Evolutionary conservation across 345 rosid genomes (phyloP).

Genomic region (Moricandia moricandioides): DNA sequence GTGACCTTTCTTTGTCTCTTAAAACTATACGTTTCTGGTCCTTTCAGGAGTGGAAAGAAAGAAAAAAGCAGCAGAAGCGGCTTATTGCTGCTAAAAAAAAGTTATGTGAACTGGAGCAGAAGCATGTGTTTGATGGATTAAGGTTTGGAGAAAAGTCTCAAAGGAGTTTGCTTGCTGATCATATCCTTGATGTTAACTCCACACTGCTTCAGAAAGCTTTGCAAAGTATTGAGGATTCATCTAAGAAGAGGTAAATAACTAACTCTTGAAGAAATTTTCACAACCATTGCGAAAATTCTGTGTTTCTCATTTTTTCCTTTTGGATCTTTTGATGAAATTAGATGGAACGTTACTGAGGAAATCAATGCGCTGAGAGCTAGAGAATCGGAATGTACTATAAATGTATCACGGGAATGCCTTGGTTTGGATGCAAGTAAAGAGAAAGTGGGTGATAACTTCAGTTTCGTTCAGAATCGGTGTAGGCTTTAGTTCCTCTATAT

Average conservation of each 20-base stretch:
- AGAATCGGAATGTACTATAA: slow-evolving; percentile 42
- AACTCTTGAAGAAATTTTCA: background rate
- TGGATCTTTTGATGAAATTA: slow-evolving; percentile 35
- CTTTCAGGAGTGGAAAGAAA: slow-evolving; percentile 89
- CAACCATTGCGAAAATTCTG: slow-evolving; percentile 1
- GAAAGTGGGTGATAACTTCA: slow-evolving; percentile 37
- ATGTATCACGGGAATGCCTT: slow-evolving; percentile 44
- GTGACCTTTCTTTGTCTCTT: background rate
- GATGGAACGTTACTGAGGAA: slow-evolving; percentile 51
- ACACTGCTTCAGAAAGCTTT: slow-evolving; percentile 76
- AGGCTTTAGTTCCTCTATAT: too few relatives aligned
- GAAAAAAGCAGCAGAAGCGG: slow-evolving; percentile 66
- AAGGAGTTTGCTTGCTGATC: slow-evolving; percentile 59
- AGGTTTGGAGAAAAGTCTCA: slow-evolving; percentile 73
- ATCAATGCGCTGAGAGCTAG: slow-evolving; percentile 39
- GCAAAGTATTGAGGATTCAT: slow-evolving; percentile 48
- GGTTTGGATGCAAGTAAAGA: slow-evolving; percentile 39
- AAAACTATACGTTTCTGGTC: background rate
- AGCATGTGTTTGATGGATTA: slow-evolving; percentile 83
- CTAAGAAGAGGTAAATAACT: slow-evolving; percentile 57
- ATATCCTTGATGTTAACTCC: slow-evolving; percentile 64
- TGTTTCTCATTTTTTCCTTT: slow-evolving; percentile 4
- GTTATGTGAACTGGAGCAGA: slow-evolving; percentile 73
- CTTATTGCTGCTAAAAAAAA: slow-evolving; percentile 86
- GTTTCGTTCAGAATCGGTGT: slow-evolving; percentile 54